Percentiles rank a stretch among this genome's conserved stretches.
Conservation (phyloP, 2,329 filamentous ascomycete genomes). For the Hirsutella thompsonii region DNA sequence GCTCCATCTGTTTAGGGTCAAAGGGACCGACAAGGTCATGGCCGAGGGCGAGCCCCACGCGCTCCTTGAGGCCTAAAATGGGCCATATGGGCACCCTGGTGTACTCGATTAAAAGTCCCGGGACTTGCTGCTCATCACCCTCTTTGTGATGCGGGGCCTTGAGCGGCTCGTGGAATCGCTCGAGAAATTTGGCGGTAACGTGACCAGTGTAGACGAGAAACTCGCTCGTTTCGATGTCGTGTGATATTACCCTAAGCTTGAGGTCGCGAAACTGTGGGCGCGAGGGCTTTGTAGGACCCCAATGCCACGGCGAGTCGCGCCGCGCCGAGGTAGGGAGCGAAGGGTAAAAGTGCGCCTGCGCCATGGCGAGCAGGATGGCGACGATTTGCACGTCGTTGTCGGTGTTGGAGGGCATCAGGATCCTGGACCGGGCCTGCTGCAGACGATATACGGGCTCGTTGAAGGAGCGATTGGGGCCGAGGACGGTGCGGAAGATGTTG, state of each 20-base stretch:
- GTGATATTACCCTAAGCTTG: slow-evolving; percentile 35
- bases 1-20: slow-evolving; percentile 28
- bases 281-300: slow-evolving; percentile 7
- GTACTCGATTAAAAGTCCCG: slow-evolving; percentile 32
- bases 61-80: slow-evolving; percentile 39
- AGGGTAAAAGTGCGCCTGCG: slow-evolving; percentile 39
- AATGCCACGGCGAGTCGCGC: slow-evolving; percentile 14
- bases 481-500: slow-evolving; percentile 31
- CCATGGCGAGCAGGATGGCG: slow-evolving; percentile 41
- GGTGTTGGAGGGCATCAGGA: slow-evolving; percentile 30
- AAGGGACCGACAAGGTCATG: slow-evolving; percentile 32
- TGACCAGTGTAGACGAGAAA: slow-evolving; percentile 41
- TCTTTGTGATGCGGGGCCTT: slow-evolving; percentile 19
- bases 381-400: slow-evolving; percentile 41
- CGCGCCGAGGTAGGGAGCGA: slow-evolving; percentile 8
- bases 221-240: slow-evolving; percentile 32
- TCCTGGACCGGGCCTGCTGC: slow-evolving; percentile 31
- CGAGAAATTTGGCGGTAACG: slow-evolving; percentile 34
- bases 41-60: slow-evolving; percentile 39
- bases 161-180: slow-evolving; percentile 35
- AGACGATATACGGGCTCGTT: slow-evolving; percentile 37
- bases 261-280: slow-evolving; percentile 30
- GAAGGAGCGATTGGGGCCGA: slow-evolving; percentile 22
- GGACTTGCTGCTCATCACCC: slow-evolving; percentile 10
- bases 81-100: slow-evolving; percentile 40